Percentiles rank a stretch among this genome's conserved stretches.
phyloP scores from a whole-genome alignment of 306 rosid species.

The Vigna hirtella region DNA sequence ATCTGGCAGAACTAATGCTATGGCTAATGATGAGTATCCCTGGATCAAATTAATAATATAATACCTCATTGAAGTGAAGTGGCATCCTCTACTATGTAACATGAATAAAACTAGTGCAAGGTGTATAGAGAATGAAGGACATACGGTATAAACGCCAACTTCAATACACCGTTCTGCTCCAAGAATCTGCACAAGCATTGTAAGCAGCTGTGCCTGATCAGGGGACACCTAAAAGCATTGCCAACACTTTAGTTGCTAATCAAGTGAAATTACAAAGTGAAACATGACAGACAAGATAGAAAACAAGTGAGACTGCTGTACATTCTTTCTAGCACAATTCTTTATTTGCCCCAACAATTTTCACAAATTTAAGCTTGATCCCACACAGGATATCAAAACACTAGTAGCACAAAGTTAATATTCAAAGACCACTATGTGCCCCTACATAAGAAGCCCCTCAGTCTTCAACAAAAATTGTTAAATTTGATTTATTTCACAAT shows the following conservation, averaged over 20 bases:
- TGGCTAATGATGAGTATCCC: constrained; percentile 96
- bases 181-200: constrained; percentile 89
- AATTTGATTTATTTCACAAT: not conserved
- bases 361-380: constrained; percentile 25
- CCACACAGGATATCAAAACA: constrained; percentile 3
- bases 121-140: constrained; percentile 34
- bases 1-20: constrained; percentile 87
- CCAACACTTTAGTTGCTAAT: constrained; percentile 43
- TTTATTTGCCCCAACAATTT: constrained; percentile 27
- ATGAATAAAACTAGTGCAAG: constrained; percentile 25
- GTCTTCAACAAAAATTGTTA: constrained; percentile 14
- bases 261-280: constrained; percentile 15
- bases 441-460: not conserved
- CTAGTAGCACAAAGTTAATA: constrained; percentile 1
- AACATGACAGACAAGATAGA: constrained; percentile 36
- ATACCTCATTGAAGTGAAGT: constrained; percentile 29
- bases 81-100: constrained; percentile 23
- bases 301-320: not conserved
- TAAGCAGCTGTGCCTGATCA: constrained; percentile 95
- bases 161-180: constrained; percentile 94
- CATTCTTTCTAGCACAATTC: constrained; percentile 1
- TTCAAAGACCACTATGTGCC: constrained; percentile 10
- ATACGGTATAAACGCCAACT: constrained; percentile 93
- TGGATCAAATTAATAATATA: constrained; percentile 47
- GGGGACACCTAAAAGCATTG: constrained; percentile 76